phyloP scores from a whole-genome alignment of 108 stramenopile genomes.

The Nannochloropsis salina region DNA sequence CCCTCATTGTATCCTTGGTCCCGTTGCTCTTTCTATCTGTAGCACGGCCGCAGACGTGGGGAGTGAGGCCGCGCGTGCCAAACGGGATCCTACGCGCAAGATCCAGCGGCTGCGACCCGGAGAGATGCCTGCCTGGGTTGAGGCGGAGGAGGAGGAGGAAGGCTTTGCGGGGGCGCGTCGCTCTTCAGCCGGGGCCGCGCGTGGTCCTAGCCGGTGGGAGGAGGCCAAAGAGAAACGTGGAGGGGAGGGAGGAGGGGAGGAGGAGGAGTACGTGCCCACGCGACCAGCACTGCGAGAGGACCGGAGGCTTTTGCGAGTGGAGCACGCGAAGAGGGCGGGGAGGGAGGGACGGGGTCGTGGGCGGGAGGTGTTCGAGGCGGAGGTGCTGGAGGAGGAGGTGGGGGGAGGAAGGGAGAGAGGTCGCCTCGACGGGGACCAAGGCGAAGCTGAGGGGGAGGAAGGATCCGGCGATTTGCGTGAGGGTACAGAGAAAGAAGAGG shows the following conservation, averaged over 20 bases:
- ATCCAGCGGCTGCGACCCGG: constrained; percentile 35
- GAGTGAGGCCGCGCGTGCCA: constrained; percentile 25
- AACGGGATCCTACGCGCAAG: constrained; percentile 39
- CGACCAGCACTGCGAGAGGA: not conserved
- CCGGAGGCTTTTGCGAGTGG: not conserved
- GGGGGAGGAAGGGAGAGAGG: constrained; percentile 27
- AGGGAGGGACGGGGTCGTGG: constrained; percentile 24
- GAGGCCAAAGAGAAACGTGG: not conserved
- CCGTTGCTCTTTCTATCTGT: not conserved
- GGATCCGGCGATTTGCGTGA: constrained; percentile 35
- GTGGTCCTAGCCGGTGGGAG: not conserved
- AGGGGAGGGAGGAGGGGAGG: not conserved
- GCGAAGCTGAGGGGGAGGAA: constrained; percentile 32
- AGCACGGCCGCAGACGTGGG: constrained; percentile 25
- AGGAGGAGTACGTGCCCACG: constrained; percentile 6
- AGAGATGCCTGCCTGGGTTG: constrained; percentile 26
- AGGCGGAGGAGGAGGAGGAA: constrained; percentile 33
- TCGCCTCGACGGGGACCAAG: constrained; percentile 13
- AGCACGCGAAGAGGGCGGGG: not conserved
- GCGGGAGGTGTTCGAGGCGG: constrained; percentile 29
- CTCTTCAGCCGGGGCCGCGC: constrained; percentile 24
- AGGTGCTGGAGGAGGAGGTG: constrained; percentile 35
- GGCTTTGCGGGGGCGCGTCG: not conserved
- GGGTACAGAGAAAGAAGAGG: constrained; percentile 26
- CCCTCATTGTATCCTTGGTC: not conserved